Evolutionary conservation across 305 asterid species (phyloP).

Genomic region (Fraxinus nigra): DNA sequence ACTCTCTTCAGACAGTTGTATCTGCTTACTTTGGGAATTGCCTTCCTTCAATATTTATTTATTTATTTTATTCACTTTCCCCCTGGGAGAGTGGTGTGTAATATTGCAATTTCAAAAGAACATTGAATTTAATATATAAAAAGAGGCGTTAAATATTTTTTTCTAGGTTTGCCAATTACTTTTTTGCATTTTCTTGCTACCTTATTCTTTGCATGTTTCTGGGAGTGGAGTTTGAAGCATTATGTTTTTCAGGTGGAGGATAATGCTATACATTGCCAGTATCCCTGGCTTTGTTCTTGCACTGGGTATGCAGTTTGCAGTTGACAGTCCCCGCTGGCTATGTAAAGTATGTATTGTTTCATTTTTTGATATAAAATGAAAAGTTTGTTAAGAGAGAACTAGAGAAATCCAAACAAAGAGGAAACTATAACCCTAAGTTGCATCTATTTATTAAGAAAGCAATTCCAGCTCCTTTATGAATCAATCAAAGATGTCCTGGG

Average conservation of each 20-base stretch:
- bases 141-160: not conserved
- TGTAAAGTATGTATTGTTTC: conserved; percentile 55
- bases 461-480: conserved; percentile 1
- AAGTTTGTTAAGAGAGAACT: conserved; percentile 3
- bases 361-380: not conserved
- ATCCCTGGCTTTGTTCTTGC: conserved; percentile 68
- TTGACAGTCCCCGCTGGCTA: conserved; percentile 92
- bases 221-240: conserved; percentile 7
- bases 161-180: not conserved
- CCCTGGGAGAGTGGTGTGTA: not conserved
- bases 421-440: not conserved
- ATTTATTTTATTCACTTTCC: not conserved
- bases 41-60: not conserved
- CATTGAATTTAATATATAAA: not conserved
- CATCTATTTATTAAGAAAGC: conserved; percentile 4
- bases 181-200: not conserved
- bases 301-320: conserved; percentile 81
- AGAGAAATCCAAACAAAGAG: not conserved
- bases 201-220: conserved; percentile 1
- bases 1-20: conserved; percentile 5
- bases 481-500: not conserved
- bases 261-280: conserved; percentile 59
- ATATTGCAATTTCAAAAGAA: not conserved
- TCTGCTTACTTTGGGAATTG: not conserved
- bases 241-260: conserved; percentile 73